Evolutionary conservation across 495 filamentous ascomycete genomes (phyloP).

Genomic region (Neurospora sp.): DNA sequence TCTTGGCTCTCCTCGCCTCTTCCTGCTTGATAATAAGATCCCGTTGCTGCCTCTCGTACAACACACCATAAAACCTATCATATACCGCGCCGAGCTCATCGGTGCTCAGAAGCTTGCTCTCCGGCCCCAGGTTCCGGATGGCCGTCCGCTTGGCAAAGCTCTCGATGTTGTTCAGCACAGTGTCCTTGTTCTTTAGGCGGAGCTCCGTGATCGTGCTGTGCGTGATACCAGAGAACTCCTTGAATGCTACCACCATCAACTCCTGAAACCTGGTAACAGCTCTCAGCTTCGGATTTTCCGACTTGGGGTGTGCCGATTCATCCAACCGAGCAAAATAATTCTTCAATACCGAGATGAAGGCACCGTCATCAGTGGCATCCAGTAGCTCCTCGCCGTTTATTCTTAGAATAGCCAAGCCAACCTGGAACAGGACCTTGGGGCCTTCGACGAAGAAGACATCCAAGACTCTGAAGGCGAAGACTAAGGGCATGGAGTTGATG

Average conservation of each 20-base stretch:
- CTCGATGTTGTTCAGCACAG: conserved; percentile 87
- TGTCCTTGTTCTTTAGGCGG: conserved; percentile 82
- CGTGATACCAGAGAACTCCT: conserved; percentile 91
- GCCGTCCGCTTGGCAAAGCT: conserved; percentile 94
- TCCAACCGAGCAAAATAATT: conserved; percentile 87
- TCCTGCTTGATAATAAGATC: conserved; percentile 70
- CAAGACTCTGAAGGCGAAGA: conserved; percentile 91
- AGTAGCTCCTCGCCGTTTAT: conserved; percentile 95
- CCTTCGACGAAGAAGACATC: conserved; percentile 98
- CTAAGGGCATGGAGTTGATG: conserved; percentile 97
- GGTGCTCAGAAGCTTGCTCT: conserved; percentile 76
- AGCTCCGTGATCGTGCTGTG: conserved; percentile 84
- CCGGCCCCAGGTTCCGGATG: conserved; percentile 88
- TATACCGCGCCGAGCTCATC: conserved; percentile 85
- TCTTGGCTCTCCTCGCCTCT: conserved; percentile 51
- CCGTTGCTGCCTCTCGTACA: conserved; percentile 85
- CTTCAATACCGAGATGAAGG: conserved; percentile 93
- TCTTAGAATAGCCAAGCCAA: conserved; percentile 89
- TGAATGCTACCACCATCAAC: conserved; percentile 97
- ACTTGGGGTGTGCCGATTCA: conserved; percentile 90
- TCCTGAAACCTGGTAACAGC: conserved; percentile 95
- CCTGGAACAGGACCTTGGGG: conserved; percentile 93
- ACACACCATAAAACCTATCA: conserved; percentile 79
- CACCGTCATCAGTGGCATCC: conserved; percentile 92
- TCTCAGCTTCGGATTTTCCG: conserved; percentile 83